Evolutionary conservation across 2,329 filamentous ascomycete genomes (phyloP), one percentile per base, ranked within the genome.

Genomic region (Colletotrichum tanaceti): DNA sequence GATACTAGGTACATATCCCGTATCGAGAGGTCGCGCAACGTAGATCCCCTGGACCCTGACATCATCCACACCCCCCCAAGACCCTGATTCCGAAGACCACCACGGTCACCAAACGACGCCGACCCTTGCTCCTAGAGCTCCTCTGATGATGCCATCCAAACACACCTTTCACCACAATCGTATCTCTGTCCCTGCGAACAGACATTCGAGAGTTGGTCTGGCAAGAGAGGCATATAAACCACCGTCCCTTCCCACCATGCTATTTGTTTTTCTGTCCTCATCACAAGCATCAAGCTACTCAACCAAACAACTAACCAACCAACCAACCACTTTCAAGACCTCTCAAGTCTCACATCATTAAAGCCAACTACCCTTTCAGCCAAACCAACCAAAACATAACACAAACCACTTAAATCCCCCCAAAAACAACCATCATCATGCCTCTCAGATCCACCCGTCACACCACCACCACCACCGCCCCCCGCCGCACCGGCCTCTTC

Each of bases 381-480:
- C 49, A 61, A 55, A 0, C 5, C 35, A 63, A 13, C 50, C 22
- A 68, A 44, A 54, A 14, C n/a, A 55, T 47, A 43, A 47, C 65
- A 46, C 24, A 67, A 20, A 4, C 24, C 47, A 50, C 28, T 18
- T 20, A 41, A 65, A 9, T 6, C 46, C 18, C 13, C 35, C 41
- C 35, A 1, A 44, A 35, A 54, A 59, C 18, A 32, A 65, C 63
- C 54, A 52, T 39, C 73, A 79, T 72, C 46, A 81, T 81, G 79
- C 76, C 77, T 74, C 73, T 76, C 64, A 74, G 73, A 66, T 63
- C 62, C 53, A 71, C 69, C 66, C 68, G 63, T 47, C 68, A 72
- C 63, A 72, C 67, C 58, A 71, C 67, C 59, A 71, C 71, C 46
- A 69, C 70, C 52, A 62, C 63, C 35, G 54, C 71, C 50, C 71